Percentiles rank a stretch among this genome's conserved stretches.
phyloP scores from a whole-genome alignment of 148 eudicot species.

The Camellia lanceoleosa region DNA sequence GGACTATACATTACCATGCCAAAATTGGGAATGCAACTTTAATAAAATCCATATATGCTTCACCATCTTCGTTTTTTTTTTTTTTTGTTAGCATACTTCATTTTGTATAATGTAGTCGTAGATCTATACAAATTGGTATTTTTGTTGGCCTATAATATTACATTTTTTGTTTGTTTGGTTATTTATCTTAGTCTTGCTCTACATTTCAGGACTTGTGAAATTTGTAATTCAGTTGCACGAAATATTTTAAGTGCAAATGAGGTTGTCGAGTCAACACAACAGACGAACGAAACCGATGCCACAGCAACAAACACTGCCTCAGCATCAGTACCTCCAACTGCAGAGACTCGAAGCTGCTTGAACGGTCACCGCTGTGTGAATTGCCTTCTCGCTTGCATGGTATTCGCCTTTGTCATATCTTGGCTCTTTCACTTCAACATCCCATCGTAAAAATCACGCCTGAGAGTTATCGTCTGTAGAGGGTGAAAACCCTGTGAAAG shows the following conservation, averaged over 20 bases:
- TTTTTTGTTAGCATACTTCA: background rate
- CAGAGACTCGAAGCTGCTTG: constrained; percentile 34
- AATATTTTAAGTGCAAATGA: constrained; percentile 33
- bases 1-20: background rate
- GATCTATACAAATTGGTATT: background rate
- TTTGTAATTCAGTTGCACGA: constrained; percentile 42
- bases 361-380: constrained; percentile 49
- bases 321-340: constrained; percentile 2
- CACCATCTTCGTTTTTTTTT: background rate
- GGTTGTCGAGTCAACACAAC: constrained; percentile 24
- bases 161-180: background rate
- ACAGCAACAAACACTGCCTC: background rate
- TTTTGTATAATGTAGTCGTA: no score
- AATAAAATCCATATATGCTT: background rate
- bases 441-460: constrained; percentile 27
- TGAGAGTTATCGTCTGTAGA: background rate
- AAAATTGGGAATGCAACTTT: background rate
- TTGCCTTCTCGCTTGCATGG: constrained; percentile 49
- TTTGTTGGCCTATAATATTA: background rate
- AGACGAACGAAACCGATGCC: constrained; percentile 18
- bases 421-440: constrained; percentile 63
- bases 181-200: background rate
- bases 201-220: constrained; percentile 45
- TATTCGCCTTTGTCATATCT: constrained; percentile 54
- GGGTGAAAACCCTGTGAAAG: background rate